Evolutionary conservation across 345 rosid species (phyloP).

Genomic region (Eucalyptus paniculata): DNA sequence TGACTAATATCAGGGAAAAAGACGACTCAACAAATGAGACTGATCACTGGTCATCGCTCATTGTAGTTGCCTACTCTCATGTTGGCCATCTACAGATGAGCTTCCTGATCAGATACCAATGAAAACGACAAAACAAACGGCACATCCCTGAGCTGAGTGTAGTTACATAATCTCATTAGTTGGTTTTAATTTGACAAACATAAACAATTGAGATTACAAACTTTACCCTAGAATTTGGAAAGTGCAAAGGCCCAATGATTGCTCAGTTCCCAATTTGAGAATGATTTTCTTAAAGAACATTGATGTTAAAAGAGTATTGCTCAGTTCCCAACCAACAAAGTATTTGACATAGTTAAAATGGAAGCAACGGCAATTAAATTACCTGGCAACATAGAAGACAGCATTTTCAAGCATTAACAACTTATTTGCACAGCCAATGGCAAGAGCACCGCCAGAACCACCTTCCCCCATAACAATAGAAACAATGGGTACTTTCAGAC

Average conservation of each 20-base stretch:
- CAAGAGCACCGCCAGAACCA: slow-evolving; percentile 99
- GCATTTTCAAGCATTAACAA: slow-evolving; percentile 94
- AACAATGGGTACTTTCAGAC: slow-evolving; percentile 86
- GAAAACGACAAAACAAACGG: neutral
- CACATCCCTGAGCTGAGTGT: neutral
- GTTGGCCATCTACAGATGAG: neutral
- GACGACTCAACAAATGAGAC: neutral
- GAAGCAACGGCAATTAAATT: neutral
- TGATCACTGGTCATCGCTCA: neutral
- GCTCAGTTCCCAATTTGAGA: neutral
- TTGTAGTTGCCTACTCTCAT: neutral
- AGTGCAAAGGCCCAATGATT: neutral
- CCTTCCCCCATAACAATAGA: slow-evolving; percentile 98
- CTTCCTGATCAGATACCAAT: neutral
- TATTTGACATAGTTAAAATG: neutral
- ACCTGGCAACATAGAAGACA: slow-evolving; percentile 97
- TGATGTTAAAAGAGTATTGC: neutral
- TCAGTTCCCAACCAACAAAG: neutral
- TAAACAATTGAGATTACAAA: neutral
- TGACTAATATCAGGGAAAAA: neutral
- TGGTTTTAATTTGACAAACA: neutral
- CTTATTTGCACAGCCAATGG: slow-evolving; percentile 92
- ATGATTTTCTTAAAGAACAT: neutral
- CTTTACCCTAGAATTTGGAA: neutral
- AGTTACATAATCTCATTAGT: neutral